Evolutionary conservation across 2,329 filamentous ascomycete species (phyloP).

Genomic region (Xylaria polymorpha): DNA sequence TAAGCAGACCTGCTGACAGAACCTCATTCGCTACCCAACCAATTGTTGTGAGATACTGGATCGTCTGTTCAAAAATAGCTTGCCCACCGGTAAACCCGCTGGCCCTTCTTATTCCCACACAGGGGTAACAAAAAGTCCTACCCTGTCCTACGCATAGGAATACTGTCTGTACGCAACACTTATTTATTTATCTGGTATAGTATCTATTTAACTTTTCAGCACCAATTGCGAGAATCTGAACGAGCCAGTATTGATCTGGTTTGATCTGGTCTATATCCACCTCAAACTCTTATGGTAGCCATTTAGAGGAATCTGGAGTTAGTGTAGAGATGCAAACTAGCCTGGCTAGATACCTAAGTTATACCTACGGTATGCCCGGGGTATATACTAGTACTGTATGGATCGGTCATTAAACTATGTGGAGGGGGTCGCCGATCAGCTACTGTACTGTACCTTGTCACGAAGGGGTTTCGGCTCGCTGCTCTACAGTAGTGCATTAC

Average conservation of each 20-base stretch:
- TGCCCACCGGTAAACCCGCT: background rate
- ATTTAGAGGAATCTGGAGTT: background rate
- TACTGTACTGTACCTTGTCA: background rate
- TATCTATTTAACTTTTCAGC: background rate
- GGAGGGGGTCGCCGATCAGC: conserved; percentile 14
- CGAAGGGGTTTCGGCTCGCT: background rate
- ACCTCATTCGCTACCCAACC: background rate
- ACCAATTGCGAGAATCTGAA: background rate
- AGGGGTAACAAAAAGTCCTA: background rate
- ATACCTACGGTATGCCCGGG: too few species aligned
- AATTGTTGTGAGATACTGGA: background rate
- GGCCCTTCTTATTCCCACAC: conserved; percentile 2
- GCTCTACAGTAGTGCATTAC: background rate
- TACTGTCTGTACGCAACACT: too few species aligned
- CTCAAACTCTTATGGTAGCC: background rate
- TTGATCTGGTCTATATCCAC: too few species aligned
- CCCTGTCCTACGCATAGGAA: too few species aligned
- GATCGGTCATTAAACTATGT: conserved; percentile 9
- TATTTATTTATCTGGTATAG: too few species aligned
- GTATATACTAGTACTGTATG: too few species aligned
- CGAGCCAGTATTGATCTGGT: background rate
- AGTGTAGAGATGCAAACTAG: background rate
- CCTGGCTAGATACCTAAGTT: too few species aligned
- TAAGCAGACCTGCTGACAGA: background rate
- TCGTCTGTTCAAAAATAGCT: background rate